Percentiles rank a stretch among this genome's conserved stretches.
Evolutionary conservation across 2,329 filamentous ascomycete species (phyloP).

Genomic region (Tolypocladium sp.): DNA sequence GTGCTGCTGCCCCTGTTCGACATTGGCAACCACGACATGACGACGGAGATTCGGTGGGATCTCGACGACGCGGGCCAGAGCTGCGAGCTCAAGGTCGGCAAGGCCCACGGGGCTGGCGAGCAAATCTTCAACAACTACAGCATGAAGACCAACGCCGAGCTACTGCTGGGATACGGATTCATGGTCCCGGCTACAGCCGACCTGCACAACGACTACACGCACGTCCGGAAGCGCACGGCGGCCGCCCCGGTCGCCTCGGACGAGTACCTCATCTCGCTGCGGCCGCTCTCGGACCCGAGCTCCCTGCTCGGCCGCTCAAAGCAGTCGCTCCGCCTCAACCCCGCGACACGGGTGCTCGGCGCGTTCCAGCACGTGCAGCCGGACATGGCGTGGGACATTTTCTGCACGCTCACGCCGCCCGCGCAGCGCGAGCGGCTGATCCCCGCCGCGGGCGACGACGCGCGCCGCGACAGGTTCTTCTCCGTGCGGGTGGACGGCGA

Average conservation of each 20-base stretch:
- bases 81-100: slow-evolving; percentile 34
- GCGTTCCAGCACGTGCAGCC: slow-evolving; percentile 43
- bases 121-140: slow-evolving; percentile 67
- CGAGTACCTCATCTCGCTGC: slow-evolving; percentile 45
- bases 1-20: slow-evolving; percentile 64
- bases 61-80: slow-evolving; percentile 25
- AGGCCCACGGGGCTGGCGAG: slow-evolving; percentile 38
- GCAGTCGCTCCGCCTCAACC: slow-evolving; percentile 21
- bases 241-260: slow-evolving; percentile 12
- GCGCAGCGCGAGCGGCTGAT: slow-evolving; percentile 19
- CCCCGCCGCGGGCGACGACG: slow-evolving; percentile 12
- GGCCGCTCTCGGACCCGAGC: slow-evolving; percentile 35
- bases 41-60: slow-evolving; percentile 51
- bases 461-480: slow-evolving; percentile 19
- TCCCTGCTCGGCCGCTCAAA: slow-evolving; percentile 36
- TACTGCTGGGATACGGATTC: slow-evolving; percentile 57
- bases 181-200: slow-evolving; percentile 35
- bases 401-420: slow-evolving; percentile 26
- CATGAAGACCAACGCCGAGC: slow-evolving; percentile 62
- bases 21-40: slow-evolving; percentile 60
- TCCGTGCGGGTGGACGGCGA: slow-evolving; percentile 18
- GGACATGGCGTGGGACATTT: slow-evolving; percentile 42
- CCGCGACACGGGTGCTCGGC: slow-evolving; percentile 16
- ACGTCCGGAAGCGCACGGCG: slow-evolving; percentile 38
- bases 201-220: slow-evolving; percentile 52